Evolutionary conservation across 106 monocot species (phyloP).

Genomic region (Acorus calamus): DNA sequence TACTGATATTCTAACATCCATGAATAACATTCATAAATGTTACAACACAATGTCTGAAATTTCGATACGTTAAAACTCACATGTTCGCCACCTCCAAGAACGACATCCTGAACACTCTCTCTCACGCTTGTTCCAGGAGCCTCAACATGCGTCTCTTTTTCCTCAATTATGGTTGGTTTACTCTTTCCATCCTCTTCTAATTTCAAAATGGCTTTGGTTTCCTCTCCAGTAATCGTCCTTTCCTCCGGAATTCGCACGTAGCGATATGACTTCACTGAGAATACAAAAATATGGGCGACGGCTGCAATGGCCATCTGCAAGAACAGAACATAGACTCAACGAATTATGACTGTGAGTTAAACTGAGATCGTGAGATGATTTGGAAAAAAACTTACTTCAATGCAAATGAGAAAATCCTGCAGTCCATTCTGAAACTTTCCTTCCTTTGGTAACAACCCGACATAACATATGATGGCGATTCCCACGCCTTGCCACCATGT

Average conservation of each 20-base stretch:
- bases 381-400: slow-evolving; percentile 51
- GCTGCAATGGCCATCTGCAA: slow-evolving; percentile 86
- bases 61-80: slow-evolving; percentile 23
- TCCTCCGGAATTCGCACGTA: slow-evolving; percentile 25
- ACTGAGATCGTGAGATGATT: neutral
- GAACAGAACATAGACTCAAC: slow-evolving; percentile 1
- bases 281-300: slow-evolving; percentile 60
- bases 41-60: too few species aligned
- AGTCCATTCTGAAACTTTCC: slow-evolving; percentile 66
- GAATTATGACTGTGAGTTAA: too few species aligned
- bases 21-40: slow-evolving; percentile 39
- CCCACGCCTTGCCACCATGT: slow-evolving; percentile 96
- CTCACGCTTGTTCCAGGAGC: slow-evolving; percentile 72
- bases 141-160: slow-evolving; percentile 44
- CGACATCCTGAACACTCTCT: slow-evolving; percentile 78
- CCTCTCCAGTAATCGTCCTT: slow-evolving; percentile 27
- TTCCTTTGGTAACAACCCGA: slow-evolving; percentile 55
- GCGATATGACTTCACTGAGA: slow-evolving; percentile 43
- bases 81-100: slow-evolving; percentile 66
- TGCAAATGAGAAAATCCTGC: slow-evolving; percentile 84
- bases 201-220: slow-evolving; percentile 31
- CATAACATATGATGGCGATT: slow-evolving; percentile 63
- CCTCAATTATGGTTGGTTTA: slow-evolving; percentile 31
- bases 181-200: slow-evolving; percentile 13
- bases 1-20: slow-evolving; percentile 61